Conservation (phyloP, 768 basidiomycete species). For the Termitomyces heimii region DNA sequence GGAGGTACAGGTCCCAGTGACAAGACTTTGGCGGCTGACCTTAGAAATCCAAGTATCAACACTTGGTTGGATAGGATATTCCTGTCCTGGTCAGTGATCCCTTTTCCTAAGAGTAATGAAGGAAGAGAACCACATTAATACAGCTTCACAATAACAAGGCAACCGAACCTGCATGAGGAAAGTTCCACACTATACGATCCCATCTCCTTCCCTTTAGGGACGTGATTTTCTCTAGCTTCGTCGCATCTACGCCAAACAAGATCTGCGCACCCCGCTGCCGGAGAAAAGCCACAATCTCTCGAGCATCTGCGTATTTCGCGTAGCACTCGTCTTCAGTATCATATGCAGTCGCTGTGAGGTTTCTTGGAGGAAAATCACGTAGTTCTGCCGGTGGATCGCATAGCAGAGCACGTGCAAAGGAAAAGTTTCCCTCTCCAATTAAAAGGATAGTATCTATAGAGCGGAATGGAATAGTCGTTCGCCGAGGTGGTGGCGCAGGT, state of each 20-base stretch:
- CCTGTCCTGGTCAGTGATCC: slow-evolving; percentile 89
- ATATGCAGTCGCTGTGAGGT: slow-evolving; percentile 80
- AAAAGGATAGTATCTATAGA: slow-evolving; percentile 65
- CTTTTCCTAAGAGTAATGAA: slow-evolving; percentile 49
- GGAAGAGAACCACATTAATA: neutral
- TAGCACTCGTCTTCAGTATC: slow-evolving; percentile 75
- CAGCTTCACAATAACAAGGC: neutral
- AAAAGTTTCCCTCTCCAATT: slow-evolving; percentile 94
- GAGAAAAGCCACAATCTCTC: slow-evolving; percentile 49
- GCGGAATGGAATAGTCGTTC: slow-evolving; percentile 59
- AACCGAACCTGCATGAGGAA: slow-evolving; percentile 82
- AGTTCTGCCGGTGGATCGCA: slow-evolving; percentile 39
- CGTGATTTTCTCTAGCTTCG: slow-evolving; percentile 54
- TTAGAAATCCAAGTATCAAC: slow-evolving; percentile 76
- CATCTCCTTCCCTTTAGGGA: slow-evolving; percentile 57
- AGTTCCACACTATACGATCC: slow-evolving; percentile 90
- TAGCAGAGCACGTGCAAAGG: slow-evolving; percentile 76
- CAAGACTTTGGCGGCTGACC: slow-evolving; percentile 61
- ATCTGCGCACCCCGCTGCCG: slow-evolving; percentile 59
- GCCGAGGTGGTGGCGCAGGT: slow-evolving; percentile 20
- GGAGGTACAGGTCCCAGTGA: slow-evolving; percentile 49
- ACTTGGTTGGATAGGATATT: slow-evolving; percentile 89
- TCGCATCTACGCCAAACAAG: slow-evolving; percentile 83
- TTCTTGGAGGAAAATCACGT: slow-evolving; percentile 49
- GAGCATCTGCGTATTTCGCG: slow-evolving; percentile 75